A percentile compares a stretch with the other conserved stretches of the same genome.
phyloP scores from a whole-genome alignment of 2,329 filamentous ascomycete species.

The Davidsoniella neocaledoniae region DNA sequence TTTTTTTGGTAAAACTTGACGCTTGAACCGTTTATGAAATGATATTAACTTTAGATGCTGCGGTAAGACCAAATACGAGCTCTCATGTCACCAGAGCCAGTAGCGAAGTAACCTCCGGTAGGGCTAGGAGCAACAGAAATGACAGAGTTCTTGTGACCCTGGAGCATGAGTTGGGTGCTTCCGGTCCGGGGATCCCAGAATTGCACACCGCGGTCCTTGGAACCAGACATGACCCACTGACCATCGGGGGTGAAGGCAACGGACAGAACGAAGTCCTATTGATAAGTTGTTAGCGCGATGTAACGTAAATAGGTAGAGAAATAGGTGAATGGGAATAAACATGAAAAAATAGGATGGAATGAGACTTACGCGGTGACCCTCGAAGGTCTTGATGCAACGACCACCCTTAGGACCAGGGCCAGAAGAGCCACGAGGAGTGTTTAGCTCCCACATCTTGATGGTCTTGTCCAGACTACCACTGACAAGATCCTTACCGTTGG shows the following conservation, averaged over 20 bases:
- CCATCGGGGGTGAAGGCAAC: conserved; percentile 90
- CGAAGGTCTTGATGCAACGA: conserved; percentile 91
- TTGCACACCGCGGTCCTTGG: conserved; percentile 92
- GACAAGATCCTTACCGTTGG: conserved; percentile 81
- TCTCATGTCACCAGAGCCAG: conserved; percentile 92
- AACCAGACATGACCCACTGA: conserved; percentile 90
- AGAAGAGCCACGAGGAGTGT: conserved; percentile 49
- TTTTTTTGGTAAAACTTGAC: background rate
- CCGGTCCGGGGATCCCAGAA: conserved; percentile 97
- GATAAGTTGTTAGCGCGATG: conserved; percentile 16
- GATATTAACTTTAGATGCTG: background rate
- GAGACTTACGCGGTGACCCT: conserved; percentile 67
- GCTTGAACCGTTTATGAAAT: no score
- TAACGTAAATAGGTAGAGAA: background rate
- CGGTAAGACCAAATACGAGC: conserved; percentile 91
- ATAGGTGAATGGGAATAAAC: background rate
- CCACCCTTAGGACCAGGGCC: conserved; percentile 61
- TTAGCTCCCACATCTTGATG: conserved; percentile 98
- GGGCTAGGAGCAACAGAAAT: conserved; percentile 95
- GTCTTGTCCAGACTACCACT: conserved; percentile 93
- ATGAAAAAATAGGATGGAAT: no score
- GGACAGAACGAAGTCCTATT: conserved; percentile 82
- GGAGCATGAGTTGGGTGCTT: conserved; percentile 91
- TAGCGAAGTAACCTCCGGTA: conserved; percentile 75
- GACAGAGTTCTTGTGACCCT: conserved; percentile 97